phyloP scores from a whole-genome alignment of 768 basidiomycete species.

The Glaciozyma martinii region DNA sequence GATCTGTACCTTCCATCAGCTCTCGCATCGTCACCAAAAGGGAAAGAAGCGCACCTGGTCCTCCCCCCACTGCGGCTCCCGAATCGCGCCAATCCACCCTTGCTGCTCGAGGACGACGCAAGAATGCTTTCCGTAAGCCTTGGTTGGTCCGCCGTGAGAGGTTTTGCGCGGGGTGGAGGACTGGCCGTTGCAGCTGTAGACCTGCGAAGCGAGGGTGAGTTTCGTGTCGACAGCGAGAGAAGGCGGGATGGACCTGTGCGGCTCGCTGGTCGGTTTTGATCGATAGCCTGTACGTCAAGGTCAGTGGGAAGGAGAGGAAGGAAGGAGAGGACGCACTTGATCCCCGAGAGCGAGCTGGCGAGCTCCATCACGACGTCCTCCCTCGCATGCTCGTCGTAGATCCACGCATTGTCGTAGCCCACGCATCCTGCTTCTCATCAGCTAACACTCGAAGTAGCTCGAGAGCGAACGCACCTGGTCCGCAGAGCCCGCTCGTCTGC shows the following conservation, averaged over 20 bases:
- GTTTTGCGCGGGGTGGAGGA: background rate
- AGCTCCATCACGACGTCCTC: conserved; percentile 1
- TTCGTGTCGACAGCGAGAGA: too few species aligned
- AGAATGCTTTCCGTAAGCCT: background rate
- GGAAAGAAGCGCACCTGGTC: background rate
- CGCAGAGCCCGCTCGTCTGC: background rate
- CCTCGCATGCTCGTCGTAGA: background rate
- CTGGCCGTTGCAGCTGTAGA: conserved; percentile 8
- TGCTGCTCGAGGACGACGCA: conserved; percentile 14
- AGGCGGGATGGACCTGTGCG: too few species aligned
- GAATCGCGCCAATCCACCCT: conserved; percentile 11
- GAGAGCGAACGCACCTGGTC: background rate
- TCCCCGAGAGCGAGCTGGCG: background rate
- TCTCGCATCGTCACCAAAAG: background rate
- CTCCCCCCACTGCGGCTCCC: background rate
- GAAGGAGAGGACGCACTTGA: background rate
- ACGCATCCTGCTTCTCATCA: conserved; percentile 2
- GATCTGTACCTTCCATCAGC: background rate
- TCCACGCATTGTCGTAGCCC: conserved; percentile 11
- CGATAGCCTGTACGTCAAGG: conserved; percentile 4
- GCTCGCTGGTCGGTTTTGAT: conserved; percentile 8
- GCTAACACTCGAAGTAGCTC: background rate
- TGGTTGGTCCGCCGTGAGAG: background rate
- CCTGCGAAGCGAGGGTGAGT: conserved; percentile 3
- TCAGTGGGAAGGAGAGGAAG: too few species aligned